phyloP scores from a whole-genome alignment of 192 early-diverging fungal species.

The Coemansia sp. region DNA sequence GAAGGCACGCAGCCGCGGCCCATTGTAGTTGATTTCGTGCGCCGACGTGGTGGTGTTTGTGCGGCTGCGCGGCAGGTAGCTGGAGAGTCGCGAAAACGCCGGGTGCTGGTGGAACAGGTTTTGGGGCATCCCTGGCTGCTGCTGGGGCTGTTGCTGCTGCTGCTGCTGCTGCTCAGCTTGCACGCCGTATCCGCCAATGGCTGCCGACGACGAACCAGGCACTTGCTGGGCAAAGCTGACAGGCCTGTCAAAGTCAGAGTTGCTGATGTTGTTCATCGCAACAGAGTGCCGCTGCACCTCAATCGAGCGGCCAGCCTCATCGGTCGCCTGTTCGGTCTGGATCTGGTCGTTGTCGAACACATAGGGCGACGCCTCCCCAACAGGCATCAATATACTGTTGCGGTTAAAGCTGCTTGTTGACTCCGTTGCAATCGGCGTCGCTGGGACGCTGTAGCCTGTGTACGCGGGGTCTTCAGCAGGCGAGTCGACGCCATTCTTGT shows the following conservation, averaged over 20 bases:
- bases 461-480: slow-evolving; percentile 36
- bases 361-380: slow-evolving; percentile 15
- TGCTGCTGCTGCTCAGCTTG: background rate
- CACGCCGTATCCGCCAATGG: background rate
- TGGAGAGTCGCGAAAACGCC: slow-evolving; percentile 40
- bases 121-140: background rate
- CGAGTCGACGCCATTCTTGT: slow-evolving; percentile 27
- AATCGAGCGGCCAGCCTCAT: slow-evolving; percentile 32
- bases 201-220: slow-evolving; percentile 8
- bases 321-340: slow-evolving; percentile 22
- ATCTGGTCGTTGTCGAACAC: slow-evolving; percentile 25
- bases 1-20: slow-evolving; percentile 46
- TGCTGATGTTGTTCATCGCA: background rate
- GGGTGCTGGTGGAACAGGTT: slow-evolving; percentile 21
- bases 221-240: background rate
- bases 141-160: background rate
- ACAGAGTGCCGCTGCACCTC: slow-evolving; percentile 37
- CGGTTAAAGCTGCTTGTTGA: slow-evolving; percentile 6
- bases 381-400: slow-evolving; percentile 8
- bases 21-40: slow-evolving; percentile 42
- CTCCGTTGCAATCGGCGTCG: slow-evolving; percentile 2
- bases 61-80: slow-evolving; percentile 43
- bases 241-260: background rate
- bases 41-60: slow-evolving; percentile 38
- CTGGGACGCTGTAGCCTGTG: slow-evolving; percentile 18